These are phyloP conservation scores for Lepidium didymum DNA, from an alignment of 345 rosid genomes.

Conservation along the genomic window DNA sequence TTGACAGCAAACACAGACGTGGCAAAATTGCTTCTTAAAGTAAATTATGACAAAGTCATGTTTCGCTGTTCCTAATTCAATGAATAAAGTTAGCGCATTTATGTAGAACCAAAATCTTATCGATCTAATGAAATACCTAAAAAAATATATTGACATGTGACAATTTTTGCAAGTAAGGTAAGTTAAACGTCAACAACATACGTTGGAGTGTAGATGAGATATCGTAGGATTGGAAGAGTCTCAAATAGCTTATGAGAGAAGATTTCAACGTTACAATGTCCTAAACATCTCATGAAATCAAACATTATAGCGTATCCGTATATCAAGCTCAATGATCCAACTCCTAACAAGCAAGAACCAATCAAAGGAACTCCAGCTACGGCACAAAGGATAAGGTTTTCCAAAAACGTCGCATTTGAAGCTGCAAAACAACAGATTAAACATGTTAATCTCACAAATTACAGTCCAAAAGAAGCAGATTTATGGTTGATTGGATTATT, in stretches of 20 bases:
- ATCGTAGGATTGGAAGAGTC: slow-evolving; percentile 54
- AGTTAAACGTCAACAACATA: slow-evolving; percentile 22
- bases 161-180: not conserved
- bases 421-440: slow-evolving; percentile 37
- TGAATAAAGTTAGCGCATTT: not conserved
- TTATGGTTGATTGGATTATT: no score
- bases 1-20: not conserved
- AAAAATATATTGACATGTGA: not conserved
- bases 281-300: slow-evolving; percentile 77
- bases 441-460: not conserved
- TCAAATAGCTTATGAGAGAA: slow-evolving; percentile 53
- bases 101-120: not conserved
- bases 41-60: slow-evolving; percentile 11
- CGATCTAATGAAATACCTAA: not conserved
- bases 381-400: slow-evolving; percentile 43
- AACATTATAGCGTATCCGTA: slow-evolving; percentile 55
- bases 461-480: not conserved
- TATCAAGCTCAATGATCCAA: slow-evolving; percentile 51
- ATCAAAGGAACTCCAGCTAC: slow-evolving; percentile 65
- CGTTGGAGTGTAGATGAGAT: slow-evolving; percentile 86
- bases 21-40: not conserved
- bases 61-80: slow-evolving; percentile 14
- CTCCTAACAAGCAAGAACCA: slow-evolving; percentile 54
- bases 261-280: slow-evolving; percentile 78
- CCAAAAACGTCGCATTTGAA: slow-evolving; percentile 60